phyloP scores from a whole-genome alignment of 2,329 filamentous ascomycete genomes.

The Bipolaris gigantea region DNA sequence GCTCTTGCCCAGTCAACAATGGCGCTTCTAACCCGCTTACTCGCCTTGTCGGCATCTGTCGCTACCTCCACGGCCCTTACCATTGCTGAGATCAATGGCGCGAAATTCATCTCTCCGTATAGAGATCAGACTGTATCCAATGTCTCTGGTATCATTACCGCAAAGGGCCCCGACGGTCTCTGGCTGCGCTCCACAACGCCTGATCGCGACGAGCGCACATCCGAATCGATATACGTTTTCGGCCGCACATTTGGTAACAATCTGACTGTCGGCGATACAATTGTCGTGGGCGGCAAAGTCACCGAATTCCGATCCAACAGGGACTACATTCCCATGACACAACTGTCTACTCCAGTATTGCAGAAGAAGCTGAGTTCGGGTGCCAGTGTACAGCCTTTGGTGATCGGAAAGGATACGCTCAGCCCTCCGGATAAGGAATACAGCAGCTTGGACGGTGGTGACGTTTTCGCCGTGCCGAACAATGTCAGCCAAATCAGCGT shows the following conservation, averaged over 20 bases:
- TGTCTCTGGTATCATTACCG: slow-evolving; percentile 66
- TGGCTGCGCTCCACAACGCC: slow-evolving; percentile 64
- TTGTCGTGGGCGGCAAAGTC: slow-evolving; percentile 63
- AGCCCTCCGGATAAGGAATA: slow-evolving; percentile 64
- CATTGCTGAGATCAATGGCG: slow-evolving; percentile 68
- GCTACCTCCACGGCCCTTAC: slow-evolving; percentile 26
- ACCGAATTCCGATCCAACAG: slow-evolving; percentile 60
- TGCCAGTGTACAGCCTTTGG: slow-evolving; percentile 59
- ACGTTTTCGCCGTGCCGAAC: slow-evolving; percentile 67
- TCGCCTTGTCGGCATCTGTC: slow-evolving; percentile 22
- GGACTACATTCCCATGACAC: slow-evolving; percentile 65
- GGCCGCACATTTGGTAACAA: slow-evolving; percentile 51
- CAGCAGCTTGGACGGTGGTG: slow-evolving; percentile 64
- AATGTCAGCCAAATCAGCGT: slow-evolving; percentile 60
- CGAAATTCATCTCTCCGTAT: slow-evolving; percentile 64
- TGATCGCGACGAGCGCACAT: slow-evolving; percentile 60
- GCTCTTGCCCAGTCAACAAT: slow-evolving; percentile 2
- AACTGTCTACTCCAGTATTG: slow-evolving; percentile 61
- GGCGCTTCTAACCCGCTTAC: slow-evolving; percentile 18
- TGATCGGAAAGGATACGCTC: slow-evolving; percentile 61
- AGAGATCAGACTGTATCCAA: slow-evolving; percentile 59
- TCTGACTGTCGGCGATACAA: slow-evolving; percentile 61
- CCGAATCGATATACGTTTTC: slow-evolving; percentile 69
- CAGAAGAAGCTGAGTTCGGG: slow-evolving; percentile 57
- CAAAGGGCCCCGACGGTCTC: slow-evolving; percentile 63